A percentile compares a stretch with the other conserved stretches of the same genome.
These are phyloP conservation scores for Teunomyces stri DNA, from an alignment of 805 yeast genomes.

Conservation along the genomic window DNA sequence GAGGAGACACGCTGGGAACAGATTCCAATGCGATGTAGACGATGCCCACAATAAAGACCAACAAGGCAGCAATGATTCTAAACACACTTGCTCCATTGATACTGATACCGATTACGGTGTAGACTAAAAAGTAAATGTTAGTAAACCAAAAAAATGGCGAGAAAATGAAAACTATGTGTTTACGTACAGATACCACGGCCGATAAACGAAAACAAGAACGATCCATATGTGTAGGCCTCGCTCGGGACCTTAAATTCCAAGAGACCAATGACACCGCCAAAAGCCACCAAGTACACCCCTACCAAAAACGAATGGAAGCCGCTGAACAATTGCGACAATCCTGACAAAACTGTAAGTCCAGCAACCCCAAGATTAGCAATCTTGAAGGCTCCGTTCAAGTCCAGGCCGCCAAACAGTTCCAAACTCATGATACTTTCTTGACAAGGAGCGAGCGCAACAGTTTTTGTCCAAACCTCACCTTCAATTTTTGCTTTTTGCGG, in stretches of 20 bases:
- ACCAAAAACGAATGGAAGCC: conserved; percentile 52
- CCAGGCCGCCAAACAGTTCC: conserved; percentile 42
- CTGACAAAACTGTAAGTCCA: conserved; percentile 47
- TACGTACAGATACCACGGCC: conserved; percentile 70
- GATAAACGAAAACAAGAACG: conserved; percentile 66
- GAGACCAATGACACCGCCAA: conserved; percentile 54
- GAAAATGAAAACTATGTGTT: background rate
- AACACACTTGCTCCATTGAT: conserved; percentile 51
- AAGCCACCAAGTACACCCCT: conserved; percentile 54
- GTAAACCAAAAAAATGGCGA: conserved; percentile 9
- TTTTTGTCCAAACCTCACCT: background rate
- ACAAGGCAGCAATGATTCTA: conserved; percentile 54
- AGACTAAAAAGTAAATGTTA: conserved; percentile 26
- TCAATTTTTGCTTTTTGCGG: background rate
- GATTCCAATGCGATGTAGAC: conserved; percentile 63
- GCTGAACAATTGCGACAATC: conserved; percentile 49
- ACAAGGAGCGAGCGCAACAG: background rate
- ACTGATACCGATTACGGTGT: conserved; percentile 36
- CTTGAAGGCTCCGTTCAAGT: conserved; percentile 46
- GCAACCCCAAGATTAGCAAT: conserved; percentile 57
- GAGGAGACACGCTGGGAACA: conserved; percentile 72
- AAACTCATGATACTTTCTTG: conserved; percentile 34
- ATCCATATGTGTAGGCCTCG: conserved; percentile 61
- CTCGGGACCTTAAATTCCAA: conserved; percentile 57
- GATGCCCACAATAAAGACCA: conserved; percentile 61